Base-by-base conservation (phyloP, 345 rosid species). In the Pugionium cornutum region DNA sequence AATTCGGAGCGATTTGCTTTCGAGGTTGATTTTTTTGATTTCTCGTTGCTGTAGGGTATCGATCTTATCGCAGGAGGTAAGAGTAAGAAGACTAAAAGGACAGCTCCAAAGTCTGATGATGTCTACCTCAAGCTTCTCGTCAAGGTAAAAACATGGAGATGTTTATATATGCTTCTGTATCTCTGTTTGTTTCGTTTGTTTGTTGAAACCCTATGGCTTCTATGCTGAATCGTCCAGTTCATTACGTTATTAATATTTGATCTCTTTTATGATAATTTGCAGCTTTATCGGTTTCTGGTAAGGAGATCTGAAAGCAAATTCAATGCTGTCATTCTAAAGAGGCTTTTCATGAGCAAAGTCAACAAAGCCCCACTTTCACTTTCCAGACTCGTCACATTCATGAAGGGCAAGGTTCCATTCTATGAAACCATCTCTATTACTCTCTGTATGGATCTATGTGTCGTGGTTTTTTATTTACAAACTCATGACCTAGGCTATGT, bases 51-150 rank as follows among this genome's bases (percentile, higher is more conserved):
- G 7, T 84, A 89, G 98, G 98, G 98, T 29, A 88, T 92, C 74
- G 96, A 92, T 81, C 73, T 92, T 75, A 71, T 82, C 62, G 96
- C 96, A 4, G 98, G 96, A 77, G 96, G 97, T 64, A 88, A 92
- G 92, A 82, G 89, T 66, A 92, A 89, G 85, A 89, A 88, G 84
- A 79, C 97, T 40, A 88, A 84, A 68, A 72, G 97, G 52, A 89
- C 87, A 0, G 94, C 91, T 0, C 96, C 97, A 10, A 89, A 88
- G 18, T 18, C 18, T 18, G 18, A 18, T 18, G 18, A 18, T 18
- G 18, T 18, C 18, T 18, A 18, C 18, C 98, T 92, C 45, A 92
- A 89, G 80, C 97, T 92, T 25, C 85, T 92, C 68, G 98, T 92
- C 68, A 92, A 92, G 97, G 96, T 92, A 29, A 27, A 3, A 28